Percentiles rank a stretch among this genome's conserved stretches.
Evolutionary conservation across 148 eudicot species (phyloP).

Genomic region (Cornus controversa): DNA sequence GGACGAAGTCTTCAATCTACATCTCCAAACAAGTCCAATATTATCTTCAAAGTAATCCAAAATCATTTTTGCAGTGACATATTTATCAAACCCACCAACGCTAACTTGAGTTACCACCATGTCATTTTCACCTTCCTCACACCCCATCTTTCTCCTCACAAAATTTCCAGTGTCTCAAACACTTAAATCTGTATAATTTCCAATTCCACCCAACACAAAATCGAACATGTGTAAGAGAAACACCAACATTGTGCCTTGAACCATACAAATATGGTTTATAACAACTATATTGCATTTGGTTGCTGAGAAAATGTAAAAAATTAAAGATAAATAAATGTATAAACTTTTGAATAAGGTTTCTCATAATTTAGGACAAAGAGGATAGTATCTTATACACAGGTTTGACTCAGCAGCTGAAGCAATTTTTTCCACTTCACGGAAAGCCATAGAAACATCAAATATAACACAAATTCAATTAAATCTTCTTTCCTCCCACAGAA

Average conservation of each 20-base stretch:
- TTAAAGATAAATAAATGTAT: background rate
- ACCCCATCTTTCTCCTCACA: slow-evolving; percentile 43
- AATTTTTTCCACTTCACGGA: too few relatives aligned
- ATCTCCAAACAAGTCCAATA: slow-evolving; percentile 68
- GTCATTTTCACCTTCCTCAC: slow-evolving; percentile 38
- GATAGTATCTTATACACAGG: background rate
- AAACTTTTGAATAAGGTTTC: too few relatives aligned
- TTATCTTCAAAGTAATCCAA: slow-evolving; percentile 56
- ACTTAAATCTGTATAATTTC: background rate
- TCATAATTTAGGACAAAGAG: background rate
- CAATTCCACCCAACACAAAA: background rate
- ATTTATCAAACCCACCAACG: slow-evolving; percentile 69
- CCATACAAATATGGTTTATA: background rate
- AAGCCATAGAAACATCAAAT: background rate
- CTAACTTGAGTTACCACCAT: slow-evolving; percentile 67
- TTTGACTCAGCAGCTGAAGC: background rate
- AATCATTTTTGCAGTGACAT: slow-evolving; percentile 60
- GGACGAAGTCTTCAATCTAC: slow-evolving; percentile 85
- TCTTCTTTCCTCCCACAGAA: background rate
- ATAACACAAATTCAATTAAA: background rate
- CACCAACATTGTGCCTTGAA: background rate
- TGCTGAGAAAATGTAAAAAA: background rate
- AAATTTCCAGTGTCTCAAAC: background rate
- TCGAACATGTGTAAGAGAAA: background rate
- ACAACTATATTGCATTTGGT: background rate